These are phyloP conservation scores for Venturia asperata DNA, from an alignment of 2,329 filamentous ascomycete genomes.

Conservation along the genomic window DNA sequence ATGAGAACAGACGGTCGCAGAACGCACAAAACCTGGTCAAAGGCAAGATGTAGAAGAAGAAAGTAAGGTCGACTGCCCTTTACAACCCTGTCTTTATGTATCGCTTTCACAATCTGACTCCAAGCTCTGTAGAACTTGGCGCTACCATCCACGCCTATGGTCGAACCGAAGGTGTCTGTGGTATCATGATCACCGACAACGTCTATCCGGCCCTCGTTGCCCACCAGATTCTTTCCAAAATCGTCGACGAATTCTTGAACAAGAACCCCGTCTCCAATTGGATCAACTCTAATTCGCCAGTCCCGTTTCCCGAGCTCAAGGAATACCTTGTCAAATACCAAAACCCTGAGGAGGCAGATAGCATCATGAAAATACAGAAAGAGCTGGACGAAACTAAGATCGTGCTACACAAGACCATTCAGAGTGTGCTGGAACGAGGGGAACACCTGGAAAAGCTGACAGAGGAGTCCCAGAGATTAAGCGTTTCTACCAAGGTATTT, in stretches of 20 bases:
- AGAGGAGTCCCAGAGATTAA: conserved; percentile 84
- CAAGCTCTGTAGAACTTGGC: conserved; percentile 34
- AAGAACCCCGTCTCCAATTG: conserved; percentile 66
- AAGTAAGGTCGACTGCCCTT: conserved; percentile 40
- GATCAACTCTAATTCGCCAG: conserved; percentile 45
- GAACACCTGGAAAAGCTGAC: conserved; percentile 96
- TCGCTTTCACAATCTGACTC: neutral
- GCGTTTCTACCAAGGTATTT: conserved; percentile 94
- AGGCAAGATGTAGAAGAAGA: conserved; percentile 81
- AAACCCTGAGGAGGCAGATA: conserved; percentile 81
- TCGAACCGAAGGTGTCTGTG: conserved; percentile 41
- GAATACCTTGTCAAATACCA: conserved; percentile 75
- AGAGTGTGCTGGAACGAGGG: conserved; percentile 77
- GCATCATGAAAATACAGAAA: conserved; percentile 91
- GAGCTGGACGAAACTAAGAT: conserved; percentile 98
- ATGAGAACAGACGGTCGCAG: conserved; percentile 43
- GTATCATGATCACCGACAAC: conserved; percentile 41
- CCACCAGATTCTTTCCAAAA: conserved; percentile 78
- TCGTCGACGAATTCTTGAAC: conserved; percentile 78
- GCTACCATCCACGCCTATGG: conserved; percentile 52
- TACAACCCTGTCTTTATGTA: neutral
- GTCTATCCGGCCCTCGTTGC: conserved; percentile 63
- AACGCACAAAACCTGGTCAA: conserved; percentile 72
- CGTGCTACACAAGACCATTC: conserved; percentile 92
- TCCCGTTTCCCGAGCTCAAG: conserved; percentile 66